Evolutionary conservation across 179 eudicot genomes (phyloP).

Genomic region (Beta corolliflora): DNA sequence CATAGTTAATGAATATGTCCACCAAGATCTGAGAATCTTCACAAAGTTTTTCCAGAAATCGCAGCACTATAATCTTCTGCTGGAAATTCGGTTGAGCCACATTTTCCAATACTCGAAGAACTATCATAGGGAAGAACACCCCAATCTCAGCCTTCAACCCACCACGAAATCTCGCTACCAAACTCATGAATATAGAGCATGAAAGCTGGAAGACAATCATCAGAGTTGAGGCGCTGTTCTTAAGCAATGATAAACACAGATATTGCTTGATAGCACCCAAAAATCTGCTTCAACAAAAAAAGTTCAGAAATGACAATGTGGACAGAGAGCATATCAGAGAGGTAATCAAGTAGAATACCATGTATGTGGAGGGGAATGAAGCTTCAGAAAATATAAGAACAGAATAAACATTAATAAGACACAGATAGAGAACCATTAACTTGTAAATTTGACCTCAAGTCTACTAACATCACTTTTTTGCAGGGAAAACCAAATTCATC

Average conservation of each 20-base stretch:
- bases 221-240: slow-evolving; percentile 95
- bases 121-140: slow-evolving; percentile 97
- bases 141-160: slow-evolving; percentile 99
- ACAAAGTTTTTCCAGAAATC: slow-evolving; percentile 90
- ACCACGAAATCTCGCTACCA: slow-evolving; percentile 96
- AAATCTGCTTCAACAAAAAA: slow-evolving; percentile 55
- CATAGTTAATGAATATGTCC: slow-evolving; percentile 95
- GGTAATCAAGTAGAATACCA: slow-evolving; percentile 1
- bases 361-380: slow-evolving; percentile 14
- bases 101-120: slow-evolving; percentile 94
- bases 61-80: slow-evolving; percentile 96
- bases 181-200: slow-evolving; percentile 95
- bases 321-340: neutral
- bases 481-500: neutral
- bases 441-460: too few species aligned
- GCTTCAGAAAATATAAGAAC: slow-evolving; percentile 1
- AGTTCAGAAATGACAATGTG: neutral
- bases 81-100: slow-evolving; percentile 96
- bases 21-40: slow-evolving; percentile 95
- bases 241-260: slow-evolving; percentile 88
- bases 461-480: neutral
- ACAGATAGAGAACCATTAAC: neutral
- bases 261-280: slow-evolving; percentile 98
- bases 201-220: slow-evolving; percentile 99
- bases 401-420: neutral